Evolutionary conservation across 441 rosid genomes (phyloP).

Genomic region (Kokia cookei): DNA sequence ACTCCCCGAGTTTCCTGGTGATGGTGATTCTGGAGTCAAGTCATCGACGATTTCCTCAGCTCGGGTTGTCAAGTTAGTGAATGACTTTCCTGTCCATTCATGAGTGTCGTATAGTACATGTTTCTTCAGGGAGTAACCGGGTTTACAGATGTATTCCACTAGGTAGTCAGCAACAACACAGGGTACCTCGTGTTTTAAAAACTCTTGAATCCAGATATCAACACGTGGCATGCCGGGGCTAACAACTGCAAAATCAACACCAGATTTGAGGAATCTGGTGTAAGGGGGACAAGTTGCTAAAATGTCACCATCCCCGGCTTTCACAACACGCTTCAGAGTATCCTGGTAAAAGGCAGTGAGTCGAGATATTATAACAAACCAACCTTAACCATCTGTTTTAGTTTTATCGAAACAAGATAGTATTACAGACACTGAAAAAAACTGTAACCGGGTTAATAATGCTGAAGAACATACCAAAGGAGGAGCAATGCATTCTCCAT

Average conservation of each 20-base stretch:
- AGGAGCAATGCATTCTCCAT: conserved; percentile 89
- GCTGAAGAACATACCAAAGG: conserved; percentile 56
- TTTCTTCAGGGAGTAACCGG: conserved; percentile 73
- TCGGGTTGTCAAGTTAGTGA: conserved; percentile 32
- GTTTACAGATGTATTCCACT: conserved; percentile 95
- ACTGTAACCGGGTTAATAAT: not conserved
- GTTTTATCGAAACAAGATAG: not conserved
- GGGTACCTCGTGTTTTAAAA: conserved; percentile 77
- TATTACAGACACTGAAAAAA: not conserved
- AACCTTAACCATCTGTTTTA: not conserved
- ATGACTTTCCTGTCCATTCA: conserved; percentile 74
- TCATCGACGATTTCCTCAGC: conserved; percentile 33
- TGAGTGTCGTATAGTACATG: conserved; percentile 75
- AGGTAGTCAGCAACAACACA: conserved; percentile 83
- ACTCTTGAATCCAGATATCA: conserved; percentile 86
- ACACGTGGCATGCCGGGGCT: conserved; percentile 69
- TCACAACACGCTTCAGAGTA: conserved; percentile 85
- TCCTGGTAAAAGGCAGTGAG: conserved; percentile 42
- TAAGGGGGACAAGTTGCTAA: conserved; percentile 98
- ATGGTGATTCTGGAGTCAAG: not conserved
- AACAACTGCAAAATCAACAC: conserved; percentile 72
- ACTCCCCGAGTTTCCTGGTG: conserved; percentile 1
- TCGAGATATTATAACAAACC: not conserved
- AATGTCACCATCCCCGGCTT: conserved; percentile 91
- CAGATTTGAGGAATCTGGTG: conserved; percentile 58